Conservation (phyloP, 2,329 filamentous ascomycete species). For the Basipetospora chlamydospora region DNA sequence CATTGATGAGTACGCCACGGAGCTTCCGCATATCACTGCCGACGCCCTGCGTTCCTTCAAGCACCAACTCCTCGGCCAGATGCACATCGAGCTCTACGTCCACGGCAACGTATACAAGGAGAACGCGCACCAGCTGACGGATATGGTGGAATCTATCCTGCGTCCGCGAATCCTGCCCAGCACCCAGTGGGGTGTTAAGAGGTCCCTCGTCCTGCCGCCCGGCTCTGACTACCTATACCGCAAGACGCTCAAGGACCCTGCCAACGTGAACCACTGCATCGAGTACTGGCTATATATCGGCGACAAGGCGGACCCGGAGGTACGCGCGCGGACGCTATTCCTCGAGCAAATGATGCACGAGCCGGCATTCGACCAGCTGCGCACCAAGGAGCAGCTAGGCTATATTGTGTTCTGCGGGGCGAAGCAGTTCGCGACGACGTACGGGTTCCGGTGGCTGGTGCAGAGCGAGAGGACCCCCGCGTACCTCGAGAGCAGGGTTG, state of each 20-base stretch:
- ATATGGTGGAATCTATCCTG: conserved; percentile 65
- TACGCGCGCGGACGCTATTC: conserved; percentile 65
- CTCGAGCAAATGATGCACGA: conserved; percentile 86
- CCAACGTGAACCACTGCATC: conserved; percentile 79
- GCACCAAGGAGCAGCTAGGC: conserved; percentile 93
- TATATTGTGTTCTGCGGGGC: conserved; percentile 87
- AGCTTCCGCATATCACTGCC: conserved; percentile 59
- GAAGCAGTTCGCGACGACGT: conserved; percentile 57
- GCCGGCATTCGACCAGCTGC: conserved; percentile 83
- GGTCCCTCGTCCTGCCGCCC: conserved; percentile 62
- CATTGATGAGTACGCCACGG: conserved; percentile 64
- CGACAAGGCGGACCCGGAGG: conserved; percentile 48
- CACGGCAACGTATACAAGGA: conserved; percentile 93
- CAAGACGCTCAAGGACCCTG: conserved; percentile 67
- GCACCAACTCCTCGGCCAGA: conserved; percentile 64
- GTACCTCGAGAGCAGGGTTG: conserved; percentile 78
- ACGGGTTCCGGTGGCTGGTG: conserved; percentile 78
- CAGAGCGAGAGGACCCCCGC: conserved; percentile 78
- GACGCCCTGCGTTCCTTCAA: conserved; percentile 66
- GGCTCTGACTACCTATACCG: conserved; percentile 77
- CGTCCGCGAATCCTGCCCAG: conserved; percentile 59
- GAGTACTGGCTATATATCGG: conserved; percentile 65
- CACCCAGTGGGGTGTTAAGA: conserved; percentile 64
- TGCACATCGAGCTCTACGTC: conserved; percentile 75
- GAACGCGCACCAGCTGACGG: conserved; percentile 73